A percentile compares a stretch with the other conserved stretches of the same genome.
These are phyloP conservation scores for Diplocarpon rosae DNA, from an alignment of 2,329 filamentous ascomycete genomes.

Conservation along the genomic window DNA sequence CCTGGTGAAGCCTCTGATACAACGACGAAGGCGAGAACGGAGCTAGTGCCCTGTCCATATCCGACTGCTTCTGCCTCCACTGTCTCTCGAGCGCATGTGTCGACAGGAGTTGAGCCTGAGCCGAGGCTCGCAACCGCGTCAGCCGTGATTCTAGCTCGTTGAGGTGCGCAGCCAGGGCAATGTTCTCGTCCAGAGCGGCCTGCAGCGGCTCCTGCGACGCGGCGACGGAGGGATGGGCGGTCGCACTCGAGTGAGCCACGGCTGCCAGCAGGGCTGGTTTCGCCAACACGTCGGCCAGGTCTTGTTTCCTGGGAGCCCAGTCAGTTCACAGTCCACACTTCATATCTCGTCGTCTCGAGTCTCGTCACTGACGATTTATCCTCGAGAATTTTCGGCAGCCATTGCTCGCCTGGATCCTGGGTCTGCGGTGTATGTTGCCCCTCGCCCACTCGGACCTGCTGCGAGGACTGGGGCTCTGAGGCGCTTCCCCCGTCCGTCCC, in stretches of 20 bases:
- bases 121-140: constrained; percentile 51
- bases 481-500: constrained; percentile 14
- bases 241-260: constrained; percentile 56
- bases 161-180: constrained; percentile 55
- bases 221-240: constrained; percentile 60
- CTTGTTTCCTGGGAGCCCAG: constrained; percentile 50
- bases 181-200: constrained; percentile 57
- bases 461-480: constrained; percentile 12
- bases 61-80: constrained; percentile 78
- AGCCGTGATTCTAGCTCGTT: constrained; percentile 47
- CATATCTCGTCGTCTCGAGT: constrained; percentile 1
- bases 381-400: constrained; percentile 66
- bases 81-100: constrained; percentile 83
- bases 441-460: constrained; percentile 18
- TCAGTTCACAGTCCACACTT: constrained; percentile 11
- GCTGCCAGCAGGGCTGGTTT: constrained; percentile 57
- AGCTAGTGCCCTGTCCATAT: constrained; percentile 75
- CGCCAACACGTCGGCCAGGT: constrained; percentile 60
- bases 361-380: constrained; percentile 63
- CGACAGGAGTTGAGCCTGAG: constrained; percentile 71
- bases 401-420: constrained; percentile 55
- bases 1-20: constrained; percentile 69
- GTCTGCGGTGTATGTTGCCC: constrained; percentile 29
- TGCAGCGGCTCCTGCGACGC: constrained; percentile 55
- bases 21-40: constrained; percentile 80